Evolutionary conservation across 116 monocot species (phyloP).

Genomic region (Dioscorea cayenensis): DNA sequence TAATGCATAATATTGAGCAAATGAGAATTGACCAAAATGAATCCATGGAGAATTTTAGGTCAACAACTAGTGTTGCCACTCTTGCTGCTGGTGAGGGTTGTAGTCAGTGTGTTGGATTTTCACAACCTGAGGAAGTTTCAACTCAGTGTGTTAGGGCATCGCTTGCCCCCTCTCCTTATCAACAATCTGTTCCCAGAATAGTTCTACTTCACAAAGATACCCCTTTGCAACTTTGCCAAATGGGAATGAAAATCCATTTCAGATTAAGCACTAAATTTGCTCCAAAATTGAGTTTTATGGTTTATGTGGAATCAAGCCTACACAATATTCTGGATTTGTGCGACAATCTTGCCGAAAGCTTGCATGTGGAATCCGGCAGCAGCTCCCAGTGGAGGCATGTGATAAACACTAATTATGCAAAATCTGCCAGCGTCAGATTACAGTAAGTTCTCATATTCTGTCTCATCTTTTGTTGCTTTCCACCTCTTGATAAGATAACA

Average conservation of each 20-base stretch:
- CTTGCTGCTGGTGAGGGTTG: conserved; percentile 11
- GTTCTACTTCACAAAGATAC: conserved; percentile 45
- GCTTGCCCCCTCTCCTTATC: conserved; percentile 7
- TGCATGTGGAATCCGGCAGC: conserved; percentile 42
- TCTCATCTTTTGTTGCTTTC: neutral
- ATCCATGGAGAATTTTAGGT: conserved; percentile 1
- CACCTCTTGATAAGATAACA: neutral
- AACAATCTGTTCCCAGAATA: conserved; percentile 24
- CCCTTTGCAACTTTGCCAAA: conserved; percentile 50
- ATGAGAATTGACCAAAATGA: conserved; percentile 41
- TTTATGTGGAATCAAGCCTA: conserved; percentile 43
- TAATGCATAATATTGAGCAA: conserved; percentile 45
- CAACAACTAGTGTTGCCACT: neutral
- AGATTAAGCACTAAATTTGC: conserved; percentile 60
- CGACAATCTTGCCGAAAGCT: conserved; percentile 42
- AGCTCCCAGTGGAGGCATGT: conserved; percentile 69
- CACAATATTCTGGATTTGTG: conserved; percentile 50
- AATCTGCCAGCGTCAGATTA: conserved; percentile 41
- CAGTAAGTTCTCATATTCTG: conserved; percentile 51
- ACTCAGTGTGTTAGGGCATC: conserved; percentile 29
- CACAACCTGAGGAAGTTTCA: conserved; percentile 53
- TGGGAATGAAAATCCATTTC: conserved; percentile 48
- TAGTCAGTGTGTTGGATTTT: conserved; percentile 32
- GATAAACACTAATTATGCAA: conserved; percentile 36
- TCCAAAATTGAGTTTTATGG: conserved; percentile 68